phyloP scores from a whole-genome alignment of 345 rosid species.

The Gossypium thurberi region DNA sequence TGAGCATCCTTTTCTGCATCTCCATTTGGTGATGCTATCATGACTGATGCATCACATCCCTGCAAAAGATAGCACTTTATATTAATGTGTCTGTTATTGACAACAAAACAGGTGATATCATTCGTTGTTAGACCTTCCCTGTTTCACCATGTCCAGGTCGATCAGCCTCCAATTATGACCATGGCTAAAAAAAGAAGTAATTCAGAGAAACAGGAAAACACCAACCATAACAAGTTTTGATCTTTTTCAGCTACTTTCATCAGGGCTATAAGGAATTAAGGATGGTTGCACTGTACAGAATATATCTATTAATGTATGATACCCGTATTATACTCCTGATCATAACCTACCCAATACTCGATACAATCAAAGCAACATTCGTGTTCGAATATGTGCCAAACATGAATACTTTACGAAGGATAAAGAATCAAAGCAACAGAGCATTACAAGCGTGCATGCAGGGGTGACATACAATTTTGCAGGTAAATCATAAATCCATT shows the following conservation, averaged over 20 bases:
- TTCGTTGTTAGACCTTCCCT: not conserved
- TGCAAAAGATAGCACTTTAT: slow-evolving; percentile 11
- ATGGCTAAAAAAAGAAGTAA: not conserved
- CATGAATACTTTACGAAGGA: no score
- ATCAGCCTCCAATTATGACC: slow-evolving; percentile 1
- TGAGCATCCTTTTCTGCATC: slow-evolving; percentile 79
- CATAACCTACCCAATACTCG: no score
- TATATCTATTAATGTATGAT: no score
- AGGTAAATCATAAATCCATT: not conserved
- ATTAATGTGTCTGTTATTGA: not conserved
- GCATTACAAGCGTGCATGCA: not conserved
- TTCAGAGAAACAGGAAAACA: not conserved
- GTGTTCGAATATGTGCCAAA: no score
- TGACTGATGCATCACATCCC: slow-evolving; percentile 86
- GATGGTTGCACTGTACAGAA: no score
- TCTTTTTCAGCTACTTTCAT: not conserved
- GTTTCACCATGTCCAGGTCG: not conserved
- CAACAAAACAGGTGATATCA: not conserved
- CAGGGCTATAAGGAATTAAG: not conserved
- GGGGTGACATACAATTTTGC: not conserved
- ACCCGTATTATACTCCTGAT: no score
- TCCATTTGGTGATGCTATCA: slow-evolving; percentile 58
- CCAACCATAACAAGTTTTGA: not conserved
- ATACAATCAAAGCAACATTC: no score
- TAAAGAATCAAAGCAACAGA: no score